Percentiles rank a stretch among this genome's conserved stretches.
phyloP scores from a whole-genome alignment of 345 rosid genomes.

The Theobroma cacao region DNA sequence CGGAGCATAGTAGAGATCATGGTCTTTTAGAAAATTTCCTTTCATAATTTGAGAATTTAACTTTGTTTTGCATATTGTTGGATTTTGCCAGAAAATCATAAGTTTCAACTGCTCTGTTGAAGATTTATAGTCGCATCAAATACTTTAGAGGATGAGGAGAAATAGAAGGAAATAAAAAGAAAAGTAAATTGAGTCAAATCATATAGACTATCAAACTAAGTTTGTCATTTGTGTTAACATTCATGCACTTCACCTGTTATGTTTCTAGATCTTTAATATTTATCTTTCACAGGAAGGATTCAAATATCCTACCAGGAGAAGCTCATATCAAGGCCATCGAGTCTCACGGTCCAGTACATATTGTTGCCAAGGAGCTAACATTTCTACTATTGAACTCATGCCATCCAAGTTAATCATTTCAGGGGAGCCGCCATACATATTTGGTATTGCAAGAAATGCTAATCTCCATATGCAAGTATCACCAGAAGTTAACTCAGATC shows the following conservation, averaged over 20 bases:
- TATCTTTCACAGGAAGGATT: slow-evolving; percentile 26
- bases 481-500: slow-evolving; percentile 17
- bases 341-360: slow-evolving; percentile 2
- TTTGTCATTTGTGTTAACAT: background rate
- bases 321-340: background rate
- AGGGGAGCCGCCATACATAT: background rate
- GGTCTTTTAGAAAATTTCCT: background rate
- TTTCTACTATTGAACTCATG: slow-evolving; percentile 12
- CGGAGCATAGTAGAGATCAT: background rate
- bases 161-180: background rate
- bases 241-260: no score
- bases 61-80: background rate
- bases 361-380: background rate
- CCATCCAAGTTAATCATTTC: slow-evolving; percentile 4
- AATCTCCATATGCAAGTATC: slow-evolving; percentile 1
- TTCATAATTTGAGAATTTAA: background rate
- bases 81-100: background rate
- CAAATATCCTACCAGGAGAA: slow-evolving; percentile 8
- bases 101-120: background rate
- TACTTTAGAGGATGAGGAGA: background rate
- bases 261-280: background rate
- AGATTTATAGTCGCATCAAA: background rate
- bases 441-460: background rate
- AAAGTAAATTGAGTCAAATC: background rate
- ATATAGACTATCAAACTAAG: background rate